Conservation (phyloP, 768 basidiomycete genomes). For the Rhizopogon vesiculosus region DNA sequence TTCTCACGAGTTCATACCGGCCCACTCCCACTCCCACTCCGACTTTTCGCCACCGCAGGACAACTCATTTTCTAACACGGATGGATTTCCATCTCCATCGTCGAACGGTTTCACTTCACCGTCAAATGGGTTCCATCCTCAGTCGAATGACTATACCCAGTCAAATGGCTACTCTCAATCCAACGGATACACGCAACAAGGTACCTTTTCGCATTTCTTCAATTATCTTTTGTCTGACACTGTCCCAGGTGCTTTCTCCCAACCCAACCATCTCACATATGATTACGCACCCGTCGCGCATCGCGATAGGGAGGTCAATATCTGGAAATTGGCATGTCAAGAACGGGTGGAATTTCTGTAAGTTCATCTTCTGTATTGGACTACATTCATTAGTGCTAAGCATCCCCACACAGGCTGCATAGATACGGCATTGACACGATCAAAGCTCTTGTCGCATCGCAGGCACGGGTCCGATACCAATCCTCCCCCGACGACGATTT, state of each 20-base stretch:
- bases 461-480: slow-evolving; percentile 3
- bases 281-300: slow-evolving; percentile 17
- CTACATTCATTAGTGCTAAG: too few relatives aligned
- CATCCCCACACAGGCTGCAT: slow-evolving; percentile 16
- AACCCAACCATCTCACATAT: not conserved
- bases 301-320: slow-evolving; percentile 30
- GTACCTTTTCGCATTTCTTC: not conserved
- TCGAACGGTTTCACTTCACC: too few relatives aligned
- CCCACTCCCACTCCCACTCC: not conserved
- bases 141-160: not conserved
- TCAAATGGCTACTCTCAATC: not conserved
- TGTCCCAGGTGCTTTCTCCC: not conserved
- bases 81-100: not conserved
- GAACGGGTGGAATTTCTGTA: slow-evolving; percentile 29
- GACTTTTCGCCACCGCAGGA: not conserved
- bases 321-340: slow-evolving; percentile 30
- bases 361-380: slow-evolving; percentile 7
- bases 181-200: not conserved
- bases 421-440: slow-evolving; percentile 29
- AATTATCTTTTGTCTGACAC: not conserved
- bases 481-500: not conserved
- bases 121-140: not conserved
- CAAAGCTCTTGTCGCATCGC: slow-evolving; percentile 28
- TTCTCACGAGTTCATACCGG: not conserved
- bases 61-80: not conserved